Evolutionary conservation across 148 eudicot genomes (phyloP).

Genomic region (Camellia japonica): DNA sequence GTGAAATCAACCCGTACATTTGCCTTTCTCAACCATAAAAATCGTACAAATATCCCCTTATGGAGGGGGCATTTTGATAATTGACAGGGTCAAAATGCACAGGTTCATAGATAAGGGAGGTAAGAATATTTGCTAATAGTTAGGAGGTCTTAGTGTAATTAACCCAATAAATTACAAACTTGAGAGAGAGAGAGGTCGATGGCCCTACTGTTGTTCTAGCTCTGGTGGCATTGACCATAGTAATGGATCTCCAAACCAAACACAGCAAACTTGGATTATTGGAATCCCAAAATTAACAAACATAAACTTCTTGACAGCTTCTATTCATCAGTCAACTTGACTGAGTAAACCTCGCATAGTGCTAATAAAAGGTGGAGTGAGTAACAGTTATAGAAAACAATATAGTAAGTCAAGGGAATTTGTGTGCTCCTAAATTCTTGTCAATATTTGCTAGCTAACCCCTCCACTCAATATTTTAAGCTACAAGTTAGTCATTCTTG

Average conservation of each 20-base stretch:
- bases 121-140: too few species aligned
- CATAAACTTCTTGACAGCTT: neutral
- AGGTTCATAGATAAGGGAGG: too few species aligned
- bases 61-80: too few species aligned
- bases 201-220: neutral
- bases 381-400: neutral
- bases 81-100: too few species aligned
- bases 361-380: neutral
- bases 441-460: neutral
- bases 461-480: neutral
- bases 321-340: neutral
- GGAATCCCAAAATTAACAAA: neutral
- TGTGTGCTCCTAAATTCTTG: neutral
- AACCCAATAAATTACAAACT: too few species aligned
- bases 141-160: too few species aligned
- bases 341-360: neutral
- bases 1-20: too few species aligned
- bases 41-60: too few species aligned
- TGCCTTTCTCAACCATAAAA: too few species aligned
- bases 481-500: neutral
- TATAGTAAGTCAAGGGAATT: neutral
- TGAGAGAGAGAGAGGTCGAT: neutral
- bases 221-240: neutral
- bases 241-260: neutral
- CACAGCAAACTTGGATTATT: neutral